Evolutionary conservation across 257 asterid genomes (phyloP), one percentile per base, ranked within the genome.

Genomic region (Solanum lycopersicoides): DNA sequence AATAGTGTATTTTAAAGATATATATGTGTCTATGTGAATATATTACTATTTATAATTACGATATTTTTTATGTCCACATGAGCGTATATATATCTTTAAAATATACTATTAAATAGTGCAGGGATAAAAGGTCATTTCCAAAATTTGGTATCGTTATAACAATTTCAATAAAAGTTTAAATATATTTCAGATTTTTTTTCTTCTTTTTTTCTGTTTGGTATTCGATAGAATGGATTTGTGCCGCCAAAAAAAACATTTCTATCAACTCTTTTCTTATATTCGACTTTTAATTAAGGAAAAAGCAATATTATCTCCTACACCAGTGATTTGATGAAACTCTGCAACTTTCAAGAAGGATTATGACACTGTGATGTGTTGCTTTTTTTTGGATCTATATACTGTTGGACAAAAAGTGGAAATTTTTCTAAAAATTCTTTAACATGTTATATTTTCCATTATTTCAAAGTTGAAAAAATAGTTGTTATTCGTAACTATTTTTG

Each of bases 21-120:
- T 37, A 37, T 28, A 28, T 28, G 30, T 37, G 39, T 0, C 0
- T 1, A 37, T 0, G 39, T 37, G 7, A 0, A 37, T 37, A 37
- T 1, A 37, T 37, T 37, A 35, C 6, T 35, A 35, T 35, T 1
- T 37, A 5, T 37, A 37, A 37, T 37, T 37, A 37, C 7, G 39
- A 37, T 37, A 37, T 37, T 5, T 37, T 6, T 37, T 5, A 37
- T 37, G 6, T 37, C 39, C 7, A 37, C 2, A 7, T 6, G 39
- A 37, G 6, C 1, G 39, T 1, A 37, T 37, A 6, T 37, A 6
- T 37, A 6, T 0, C 39, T 6, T 37, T 37, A 37, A 35, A 37
- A 37, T 35, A 35, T 1, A 35, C 1, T 5, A 35, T 5, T 35
- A 35, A 35, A 35, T 35, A 35, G 37, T 35, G 7, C 39, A 35